Percentiles rank a stretch among this genome's conserved stretches.
Conservation (phyloP, 1,139 yeast genomes). For the Protomyces macrosporus region DNA sequence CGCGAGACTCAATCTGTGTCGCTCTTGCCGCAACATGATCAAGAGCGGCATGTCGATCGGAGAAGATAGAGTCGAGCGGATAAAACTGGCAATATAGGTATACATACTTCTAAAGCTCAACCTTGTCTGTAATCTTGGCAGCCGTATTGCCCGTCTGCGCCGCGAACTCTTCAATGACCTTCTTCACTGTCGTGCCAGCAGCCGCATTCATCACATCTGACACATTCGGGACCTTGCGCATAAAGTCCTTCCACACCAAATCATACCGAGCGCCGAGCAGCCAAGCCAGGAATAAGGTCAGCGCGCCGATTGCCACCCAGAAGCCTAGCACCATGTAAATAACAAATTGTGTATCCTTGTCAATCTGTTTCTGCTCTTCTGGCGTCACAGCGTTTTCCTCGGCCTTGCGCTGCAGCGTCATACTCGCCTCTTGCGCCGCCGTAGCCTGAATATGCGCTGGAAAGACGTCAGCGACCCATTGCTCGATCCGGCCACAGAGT, state of each 20-base stretch:
- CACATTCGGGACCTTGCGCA: slow-evolving; percentile 3
- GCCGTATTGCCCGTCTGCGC: neutral
- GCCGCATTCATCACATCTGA: slow-evolving; percentile 1
- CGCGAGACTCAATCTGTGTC: no score
- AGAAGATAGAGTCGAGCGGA: no score
- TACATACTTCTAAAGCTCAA: neutral
- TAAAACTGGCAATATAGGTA: neutral
- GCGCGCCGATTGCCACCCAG: slow-evolving; percentile 32
- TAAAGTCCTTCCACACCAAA: slow-evolving; percentile 16
- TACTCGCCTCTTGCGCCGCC: slow-evolving; percentile 16
- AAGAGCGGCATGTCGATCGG: no score
- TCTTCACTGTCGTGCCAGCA: neutral
- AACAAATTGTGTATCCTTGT: slow-evolving; percentile 29
- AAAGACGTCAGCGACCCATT: slow-evolving; percentile 34
- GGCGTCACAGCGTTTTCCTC: slow-evolving; percentile 15
- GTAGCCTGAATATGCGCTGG: slow-evolving; percentile 29
- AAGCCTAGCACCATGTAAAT: slow-evolving; percentile 33
- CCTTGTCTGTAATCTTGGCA: neutral
- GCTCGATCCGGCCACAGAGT: slow-evolving; percentile 71
- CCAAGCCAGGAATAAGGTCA: slow-evolving; percentile 34
- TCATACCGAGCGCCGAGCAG: slow-evolving; percentile 35
- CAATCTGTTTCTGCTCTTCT: slow-evolving; percentile 19
- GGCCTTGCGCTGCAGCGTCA: slow-evolving; percentile 24
- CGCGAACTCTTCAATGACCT: neutral
- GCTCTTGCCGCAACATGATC: no score